Conservation (phyloP, 2,329 filamentous ascomycete genomes). For the Chaetomiaceae sp. region DNA sequence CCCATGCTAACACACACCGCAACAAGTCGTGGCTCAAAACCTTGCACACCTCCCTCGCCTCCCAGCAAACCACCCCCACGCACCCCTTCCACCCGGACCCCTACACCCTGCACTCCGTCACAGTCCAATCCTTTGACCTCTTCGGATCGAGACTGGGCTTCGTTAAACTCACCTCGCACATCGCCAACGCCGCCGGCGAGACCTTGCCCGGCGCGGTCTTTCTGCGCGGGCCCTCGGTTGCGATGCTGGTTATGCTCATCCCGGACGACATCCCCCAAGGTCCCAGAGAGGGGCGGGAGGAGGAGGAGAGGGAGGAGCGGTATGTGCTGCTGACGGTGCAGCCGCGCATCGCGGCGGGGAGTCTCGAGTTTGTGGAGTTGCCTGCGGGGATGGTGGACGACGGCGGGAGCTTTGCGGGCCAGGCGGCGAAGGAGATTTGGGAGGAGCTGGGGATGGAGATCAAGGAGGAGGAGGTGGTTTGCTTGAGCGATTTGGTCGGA, state of each 20-base stretch:
- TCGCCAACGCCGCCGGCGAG: constrained; percentile 47
- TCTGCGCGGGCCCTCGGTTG: constrained; percentile 57
- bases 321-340: constrained; percentile 58
- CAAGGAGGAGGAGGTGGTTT: constrained; percentile 42
- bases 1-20: too few relatives aligned
- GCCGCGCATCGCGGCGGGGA: constrained; percentile 52
- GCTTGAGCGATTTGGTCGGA: constrained; percentile 47
- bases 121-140: constrained; percentile 50
- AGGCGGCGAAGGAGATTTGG: constrained; percentile 56
- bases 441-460: constrained; percentile 58
- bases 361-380: constrained; percentile 54
- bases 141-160: constrained; percentile 52
- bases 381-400: constrained; percentile 62
- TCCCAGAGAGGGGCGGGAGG: constrained; percentile 7
- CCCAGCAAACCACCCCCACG: constrained; percentile 37
- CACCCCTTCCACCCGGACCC: constrained; percentile 53
- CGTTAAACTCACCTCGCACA: constrained; percentile 48
- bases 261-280: constrained; percentile 41
- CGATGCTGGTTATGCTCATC: constrained; percentile 54
- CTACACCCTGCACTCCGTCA: constrained; percentile 48
- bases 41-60: constrained; percentile 42
- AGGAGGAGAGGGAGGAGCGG: constrained; percentile 41
- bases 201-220: constrained; percentile 52
- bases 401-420: constrained; percentile 50
- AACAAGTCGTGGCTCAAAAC: constrained; percentile 47